These are phyloP conservation scores for Phialocephala sp. DNA, from an alignment of 2,329 filamentous ascomycete species.

Conservation along the genomic window DNA sequence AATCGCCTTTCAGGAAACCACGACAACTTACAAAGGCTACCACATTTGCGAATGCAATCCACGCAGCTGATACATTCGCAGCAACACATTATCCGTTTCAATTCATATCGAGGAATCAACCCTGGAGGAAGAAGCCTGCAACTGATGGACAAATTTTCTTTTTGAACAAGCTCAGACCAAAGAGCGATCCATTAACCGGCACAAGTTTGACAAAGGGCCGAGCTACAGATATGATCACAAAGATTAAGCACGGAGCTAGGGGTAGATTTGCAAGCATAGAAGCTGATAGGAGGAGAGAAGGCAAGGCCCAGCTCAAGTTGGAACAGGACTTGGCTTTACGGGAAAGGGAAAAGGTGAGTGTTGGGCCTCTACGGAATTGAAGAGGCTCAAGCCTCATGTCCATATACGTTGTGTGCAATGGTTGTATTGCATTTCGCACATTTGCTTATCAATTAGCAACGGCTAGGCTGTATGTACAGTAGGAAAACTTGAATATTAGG, in stretches of 20 bases:
- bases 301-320: constrained; percentile 45
- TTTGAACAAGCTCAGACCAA: constrained; percentile 67
- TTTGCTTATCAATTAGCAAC: too few species aligned
- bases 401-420: neutral
- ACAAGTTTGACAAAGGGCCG: constrained; percentile 76
- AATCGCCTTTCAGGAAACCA: constrained; percentile 70
- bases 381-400: neutral
- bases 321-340: constrained; percentile 49
- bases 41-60: constrained; percentile 77
- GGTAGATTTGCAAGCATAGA: constrained; percentile 63
- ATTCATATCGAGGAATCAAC: constrained; percentile 69
- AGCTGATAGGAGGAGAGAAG: constrained; percentile 56
- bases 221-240: constrained; percentile 90
- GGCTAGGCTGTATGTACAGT: too few species aligned
- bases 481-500: too few species aligned
- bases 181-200: constrained; percentile 58
- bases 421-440: neutral
- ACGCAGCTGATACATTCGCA: constrained; percentile 84
- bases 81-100: constrained; percentile 66
- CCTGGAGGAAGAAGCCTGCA: constrained; percentile 74
- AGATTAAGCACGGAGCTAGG: constrained; percentile 81
- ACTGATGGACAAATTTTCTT: constrained; percentile 69
- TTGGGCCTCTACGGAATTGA: constrained; percentile 55
- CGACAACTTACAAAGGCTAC: constrained; percentile 68
- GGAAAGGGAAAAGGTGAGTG: constrained; percentile 57